These are phyloP conservation scores for Leccinum discolor DNA, from an alignment of 1,284 basidiomycete genomes.

Conservation along the genomic window DNA sequence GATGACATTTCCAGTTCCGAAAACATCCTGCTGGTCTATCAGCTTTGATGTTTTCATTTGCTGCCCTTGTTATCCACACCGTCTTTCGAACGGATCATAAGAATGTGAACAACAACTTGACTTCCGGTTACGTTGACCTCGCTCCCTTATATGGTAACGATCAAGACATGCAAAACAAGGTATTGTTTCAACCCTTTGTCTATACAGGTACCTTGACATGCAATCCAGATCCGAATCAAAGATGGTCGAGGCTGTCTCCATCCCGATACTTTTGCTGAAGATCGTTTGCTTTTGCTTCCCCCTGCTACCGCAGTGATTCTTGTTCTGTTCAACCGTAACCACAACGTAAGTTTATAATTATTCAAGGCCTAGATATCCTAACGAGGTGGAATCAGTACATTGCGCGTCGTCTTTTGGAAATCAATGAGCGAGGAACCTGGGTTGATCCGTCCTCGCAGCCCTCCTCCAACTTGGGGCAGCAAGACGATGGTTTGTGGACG, in stretches of 20 bases:
- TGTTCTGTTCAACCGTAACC: slow-evolving; percentile 82
- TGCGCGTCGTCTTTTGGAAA: slow-evolving; percentile 71
- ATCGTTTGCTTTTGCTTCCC: slow-evolving; percentile 79
- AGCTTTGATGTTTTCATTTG: slow-evolving; percentile 80
- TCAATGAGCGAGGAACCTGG: slow-evolving; percentile 74
- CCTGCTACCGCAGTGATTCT: slow-evolving; percentile 74
- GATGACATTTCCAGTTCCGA: slow-evolving; percentile 50
- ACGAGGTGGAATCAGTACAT: slow-evolving; percentile 60
- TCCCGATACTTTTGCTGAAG: slow-evolving; percentile 77
- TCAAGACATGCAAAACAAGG: slow-evolving; percentile 58
- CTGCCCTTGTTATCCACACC: slow-evolving; percentile 80
- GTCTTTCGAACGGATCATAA: slow-evolving; percentile 74
- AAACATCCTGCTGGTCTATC: slow-evolving; percentile 80
- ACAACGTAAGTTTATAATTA: slow-evolving; percentile 62
- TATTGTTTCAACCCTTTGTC: slow-evolving; percentile 28
- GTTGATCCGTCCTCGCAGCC: slow-evolving; percentile 47
- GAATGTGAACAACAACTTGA: slow-evolving; percentile 75
- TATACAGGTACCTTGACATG: slow-evolving; percentile 7
- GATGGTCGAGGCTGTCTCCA: slow-evolving; percentile 68
- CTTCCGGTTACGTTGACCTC: slow-evolving; percentile 87
- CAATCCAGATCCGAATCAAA: slow-evolving; percentile 41
- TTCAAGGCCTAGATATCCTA: not conserved
- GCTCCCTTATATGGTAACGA: slow-evolving; percentile 78
- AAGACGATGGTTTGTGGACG: slow-evolving; percentile 56
- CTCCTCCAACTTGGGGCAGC: slow-evolving; percentile 43